phyloP scores from a whole-genome alignment of 169 alveolate species.

The Plasmodium inui region DNA sequence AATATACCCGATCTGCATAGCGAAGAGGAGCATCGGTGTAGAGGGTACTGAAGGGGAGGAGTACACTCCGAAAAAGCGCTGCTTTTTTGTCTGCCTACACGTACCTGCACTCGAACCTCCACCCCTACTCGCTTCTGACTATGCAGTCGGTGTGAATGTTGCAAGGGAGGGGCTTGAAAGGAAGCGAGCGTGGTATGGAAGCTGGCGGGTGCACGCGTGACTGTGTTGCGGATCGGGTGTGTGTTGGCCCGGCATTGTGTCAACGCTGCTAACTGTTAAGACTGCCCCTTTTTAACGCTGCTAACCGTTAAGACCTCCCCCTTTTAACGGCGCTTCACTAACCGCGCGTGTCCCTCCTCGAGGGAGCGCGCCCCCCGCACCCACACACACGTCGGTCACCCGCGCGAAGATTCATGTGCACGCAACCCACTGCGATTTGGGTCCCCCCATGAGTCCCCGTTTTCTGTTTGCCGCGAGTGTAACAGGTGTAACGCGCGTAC shows the following conservation, averaged over 20 bases:
- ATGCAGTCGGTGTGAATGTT: not conserved
- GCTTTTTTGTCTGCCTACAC: not conserved
- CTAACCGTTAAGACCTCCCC: too few species aligned
- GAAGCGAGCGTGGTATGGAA: too few species aligned
- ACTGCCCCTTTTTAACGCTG: too few species aligned
- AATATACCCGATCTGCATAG: not conserved
- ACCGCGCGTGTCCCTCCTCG: too few species aligned
- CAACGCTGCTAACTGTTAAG: too few species aligned
- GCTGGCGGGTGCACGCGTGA: too few species aligned
- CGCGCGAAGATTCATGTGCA: not conserved
- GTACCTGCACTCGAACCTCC: too few species aligned
- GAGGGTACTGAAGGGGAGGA: not conserved
- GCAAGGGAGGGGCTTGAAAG: not conserved
- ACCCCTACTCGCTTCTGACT: not conserved
- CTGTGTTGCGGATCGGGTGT: too few species aligned
- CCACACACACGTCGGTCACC: not conserved
- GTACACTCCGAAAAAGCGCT: not conserved
- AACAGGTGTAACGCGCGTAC: not conserved
- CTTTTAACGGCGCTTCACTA: too few species aligned
- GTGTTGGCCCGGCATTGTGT: too few species aligned
- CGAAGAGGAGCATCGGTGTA: not conserved
- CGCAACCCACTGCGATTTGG: not conserved
- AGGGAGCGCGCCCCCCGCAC: not conserved
- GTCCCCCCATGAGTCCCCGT: not conserved
- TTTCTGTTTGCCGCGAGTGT: not conserved